Percentiles rank a stretch among this genome's conserved stretches.
phyloP scores from a whole-genome alignment of 305 asterid genomes.

The Salvia sclarea region DNA sequence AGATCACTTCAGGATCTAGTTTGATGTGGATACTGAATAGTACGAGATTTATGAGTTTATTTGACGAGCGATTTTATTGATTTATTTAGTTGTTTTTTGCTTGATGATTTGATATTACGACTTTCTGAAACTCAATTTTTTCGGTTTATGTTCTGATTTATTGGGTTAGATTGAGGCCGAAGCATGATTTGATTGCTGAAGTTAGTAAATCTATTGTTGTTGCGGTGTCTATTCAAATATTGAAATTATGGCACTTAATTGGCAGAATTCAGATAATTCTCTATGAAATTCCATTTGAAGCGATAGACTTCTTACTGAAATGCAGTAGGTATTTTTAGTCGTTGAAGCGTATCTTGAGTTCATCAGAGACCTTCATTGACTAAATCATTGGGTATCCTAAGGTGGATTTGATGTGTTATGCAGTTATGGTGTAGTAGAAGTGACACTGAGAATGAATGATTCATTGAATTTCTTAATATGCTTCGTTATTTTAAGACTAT shows the following conservation, averaged over 20 bases:
- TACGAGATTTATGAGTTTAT: constrained; percentile 21
- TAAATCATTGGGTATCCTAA: constrained; percentile 2
- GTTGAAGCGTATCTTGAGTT: constrained; percentile 20
- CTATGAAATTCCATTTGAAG: background rate
- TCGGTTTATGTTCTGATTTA: background rate
- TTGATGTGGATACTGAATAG: background rate
- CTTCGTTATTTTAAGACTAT: background rate
- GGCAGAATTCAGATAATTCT: background rate
- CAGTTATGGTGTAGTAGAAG: background rate
- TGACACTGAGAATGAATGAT: background rate
- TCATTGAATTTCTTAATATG: background rate
- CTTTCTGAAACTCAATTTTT: background rate
- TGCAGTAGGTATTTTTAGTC: constrained; percentile 9
- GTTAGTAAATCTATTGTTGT: background rate
- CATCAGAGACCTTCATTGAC: background rate
- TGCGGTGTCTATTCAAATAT: background rate
- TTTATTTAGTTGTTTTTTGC: background rate
- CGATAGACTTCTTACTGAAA: background rate
- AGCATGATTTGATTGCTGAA: constrained; percentile 15
- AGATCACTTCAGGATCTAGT: constrained; percentile 35
- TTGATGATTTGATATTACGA: constrained; percentile 11
- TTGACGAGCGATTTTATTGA: constrained; percentile 17
- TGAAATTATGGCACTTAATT: background rate
- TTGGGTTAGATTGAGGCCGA: background rate
- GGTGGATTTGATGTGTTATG: constrained; percentile 5